Conservation (phyloP, 2,329 filamentous ascomycete genomes). For the Paecilomyces sp. region DNA sequence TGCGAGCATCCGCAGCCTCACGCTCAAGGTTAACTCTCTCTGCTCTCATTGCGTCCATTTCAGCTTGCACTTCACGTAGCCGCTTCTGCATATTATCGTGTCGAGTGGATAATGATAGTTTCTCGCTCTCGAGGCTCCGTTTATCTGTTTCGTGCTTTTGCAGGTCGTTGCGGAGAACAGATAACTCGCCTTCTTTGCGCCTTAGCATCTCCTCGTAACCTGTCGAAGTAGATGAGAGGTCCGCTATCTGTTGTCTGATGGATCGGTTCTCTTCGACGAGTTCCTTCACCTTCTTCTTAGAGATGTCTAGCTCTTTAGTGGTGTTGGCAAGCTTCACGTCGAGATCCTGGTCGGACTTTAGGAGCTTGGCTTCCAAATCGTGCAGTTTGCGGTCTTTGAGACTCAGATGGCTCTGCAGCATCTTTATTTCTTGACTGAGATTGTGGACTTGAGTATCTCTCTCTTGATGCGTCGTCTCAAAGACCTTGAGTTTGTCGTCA, state of each 20-base stretch:
- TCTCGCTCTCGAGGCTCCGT: conserved; percentile 71
- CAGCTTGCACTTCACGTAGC: conserved; percentile 77
- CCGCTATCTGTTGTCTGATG: conserved; percentile 75
- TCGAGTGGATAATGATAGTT: conserved; percentile 60
- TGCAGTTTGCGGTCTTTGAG: conserved; percentile 85
- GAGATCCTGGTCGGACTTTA: conserved; percentile 80
- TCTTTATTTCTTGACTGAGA: conserved; percentile 75
- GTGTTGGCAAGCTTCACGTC: conserved; percentile 74
- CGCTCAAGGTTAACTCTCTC: conserved; percentile 79
- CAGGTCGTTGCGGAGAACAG: conserved; percentile 75
- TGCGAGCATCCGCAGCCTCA: conserved; percentile 82
- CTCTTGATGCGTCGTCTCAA: conserved; percentile 64
- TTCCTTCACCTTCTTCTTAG: conserved; percentile 67
- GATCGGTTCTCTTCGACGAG: conserved; percentile 73
- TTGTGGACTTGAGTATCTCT: conserved; percentile 68
- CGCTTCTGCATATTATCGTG: conserved; percentile 71
- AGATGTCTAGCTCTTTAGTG: conserved; percentile 70
- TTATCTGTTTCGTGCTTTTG: conserved; percentile 77
- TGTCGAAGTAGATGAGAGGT: conserved; percentile 84
- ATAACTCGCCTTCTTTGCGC: conserved; percentile 88
- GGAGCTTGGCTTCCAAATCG: conserved; percentile 75
- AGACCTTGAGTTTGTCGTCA: conserved; percentile 62
- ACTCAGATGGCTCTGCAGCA: conserved; percentile 82
- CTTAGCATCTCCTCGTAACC: conserved; percentile 92
- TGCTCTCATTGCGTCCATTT: conserved; percentile 77